Evolutionary conservation across 305 asterid genomes (phyloP), one percentile per base, ranked within the genome.

Genomic region (Striga hermonthica): DNA sequence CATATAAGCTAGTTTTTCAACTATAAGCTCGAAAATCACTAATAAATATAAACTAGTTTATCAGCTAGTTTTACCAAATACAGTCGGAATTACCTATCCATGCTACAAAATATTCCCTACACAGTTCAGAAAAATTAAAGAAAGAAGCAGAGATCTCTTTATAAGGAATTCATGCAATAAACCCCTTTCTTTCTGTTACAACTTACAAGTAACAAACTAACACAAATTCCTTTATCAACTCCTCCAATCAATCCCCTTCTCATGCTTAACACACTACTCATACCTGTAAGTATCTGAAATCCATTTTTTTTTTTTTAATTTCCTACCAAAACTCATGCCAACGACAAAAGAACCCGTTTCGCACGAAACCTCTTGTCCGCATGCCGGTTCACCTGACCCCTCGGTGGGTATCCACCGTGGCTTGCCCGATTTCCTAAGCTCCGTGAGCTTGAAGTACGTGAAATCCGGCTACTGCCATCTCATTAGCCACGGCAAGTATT

Each of bases 381-480:
- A 62, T 53, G 80, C 85, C 4, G 86, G 84, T 11, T 84, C 87
- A 7, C 85, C 70, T 4, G 75, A 63, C 71, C 82, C 80, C 72
- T 75, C 80, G 0, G 74, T 84, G 39, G 64, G 80, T 74, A 85
- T 84, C 31, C 77, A 69, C 54, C 86, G 83, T 5, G 68, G 91
- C 15, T 70, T 87, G 76, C 95, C 95, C 3, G 86, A 87, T 49
- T 85, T 84, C 68, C 78, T 81, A 0, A 70, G 69, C 44, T 80
- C 85, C 4, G 85, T 81, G 54, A 87, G 83, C 82, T 64, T 87
- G 52, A 85, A 83, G 40, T 80, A 85, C 62, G 92, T 85, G 39
- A 80, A 75, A 60, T 83, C 81, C 34, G 90, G 91, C 11, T 87
- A 87, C 14, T 78, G 83, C 7, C 81, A 87, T 50, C 82, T 84